A percentile compares a stretch with the other conserved stretches of the same genome.
phyloP scores from a whole-genome alignment of 106 monocot genomes.

The Dioscorea dumetorum region DNA sequence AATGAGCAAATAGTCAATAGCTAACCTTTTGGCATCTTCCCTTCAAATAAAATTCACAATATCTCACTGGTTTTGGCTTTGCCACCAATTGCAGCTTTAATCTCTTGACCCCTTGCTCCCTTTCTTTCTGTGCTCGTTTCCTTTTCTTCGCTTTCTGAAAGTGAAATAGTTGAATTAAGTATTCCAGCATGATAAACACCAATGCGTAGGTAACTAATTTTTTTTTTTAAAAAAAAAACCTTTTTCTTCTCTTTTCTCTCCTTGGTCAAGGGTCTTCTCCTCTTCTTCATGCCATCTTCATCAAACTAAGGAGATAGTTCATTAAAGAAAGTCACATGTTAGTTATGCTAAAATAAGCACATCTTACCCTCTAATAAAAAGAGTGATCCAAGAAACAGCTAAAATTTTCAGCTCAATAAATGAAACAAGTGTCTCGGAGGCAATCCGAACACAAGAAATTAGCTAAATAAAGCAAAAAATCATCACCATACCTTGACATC shows the following conservation, averaged over 20 bases:
- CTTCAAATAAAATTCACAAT: conserved; percentile 60
- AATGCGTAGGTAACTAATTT: background rate
- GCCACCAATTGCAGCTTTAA: conserved; percentile 56
- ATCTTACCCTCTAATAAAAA: background rate
- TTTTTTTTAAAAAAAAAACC: conserved; percentile 30
- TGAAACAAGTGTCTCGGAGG: background rate
- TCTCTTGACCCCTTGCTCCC: conserved; percentile 72
- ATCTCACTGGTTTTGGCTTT: conserved; percentile 62
- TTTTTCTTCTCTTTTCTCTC: conserved; percentile 68
- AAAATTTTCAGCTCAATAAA: background rate
- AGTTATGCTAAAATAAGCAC: background rate
- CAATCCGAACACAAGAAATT: too few species aligned
- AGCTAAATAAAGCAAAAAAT: background rate
- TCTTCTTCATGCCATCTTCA: conserved; percentile 37
- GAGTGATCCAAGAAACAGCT: background rate
- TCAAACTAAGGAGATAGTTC: conserved; percentile 22
- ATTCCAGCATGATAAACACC: background rate
- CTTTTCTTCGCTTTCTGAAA: conserved; percentile 79
- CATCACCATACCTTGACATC: conserved; percentile 12
- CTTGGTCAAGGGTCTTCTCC: conserved; percentile 29
- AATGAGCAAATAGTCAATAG: background rate
- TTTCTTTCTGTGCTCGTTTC: conserved; percentile 68
- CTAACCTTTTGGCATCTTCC: conserved; percentile 86
- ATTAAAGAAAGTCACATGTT: background rate
- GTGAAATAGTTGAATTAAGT: background rate